A percentile compares a stretch with the other conserved stretches of the same genome.
These are phyloP conservation scores for Panicum hallii DNA, from an alignment of 202 grass and related monocot species.

Conservation along the genomic window DNA sequence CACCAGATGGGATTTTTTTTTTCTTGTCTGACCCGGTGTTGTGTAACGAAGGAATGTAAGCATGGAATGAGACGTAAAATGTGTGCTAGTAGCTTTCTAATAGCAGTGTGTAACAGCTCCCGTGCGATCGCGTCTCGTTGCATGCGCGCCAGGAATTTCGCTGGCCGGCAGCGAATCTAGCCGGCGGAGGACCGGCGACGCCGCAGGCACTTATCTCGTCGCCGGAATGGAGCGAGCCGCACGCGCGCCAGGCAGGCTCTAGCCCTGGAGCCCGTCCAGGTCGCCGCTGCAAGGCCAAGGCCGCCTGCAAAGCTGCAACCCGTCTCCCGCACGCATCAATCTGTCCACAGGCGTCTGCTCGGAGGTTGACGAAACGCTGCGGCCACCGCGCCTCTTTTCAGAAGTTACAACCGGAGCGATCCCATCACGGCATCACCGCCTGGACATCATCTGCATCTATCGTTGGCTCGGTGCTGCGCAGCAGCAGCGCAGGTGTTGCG, in stretches of 20 bases:
- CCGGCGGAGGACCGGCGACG: neutral
- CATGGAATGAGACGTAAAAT: neutral
- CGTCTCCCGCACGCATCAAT: constrained; percentile 42
- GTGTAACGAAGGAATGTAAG: constrained; percentile 6
- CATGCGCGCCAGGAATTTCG: constrained; percentile 24
- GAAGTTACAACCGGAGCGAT: constrained; percentile 12
- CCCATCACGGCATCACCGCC: constrained; percentile 16
- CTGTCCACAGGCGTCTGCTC: neutral
- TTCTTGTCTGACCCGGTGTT: neutral
- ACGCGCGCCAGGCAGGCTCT: neutral
- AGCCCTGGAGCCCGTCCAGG: constrained; percentile 1
- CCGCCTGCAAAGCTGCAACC: neutral
- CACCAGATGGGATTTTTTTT: neutral
- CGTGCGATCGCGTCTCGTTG: neutral
- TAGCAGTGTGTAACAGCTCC: neutral
- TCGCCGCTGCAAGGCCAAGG: neutral
- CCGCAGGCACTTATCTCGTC: constrained; percentile 46
- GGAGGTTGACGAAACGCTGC: neutral
- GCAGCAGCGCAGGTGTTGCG: neutral
- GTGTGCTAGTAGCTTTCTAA: neutral
- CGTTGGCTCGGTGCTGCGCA: neutral
- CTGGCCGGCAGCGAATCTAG: constrained; percentile 24
- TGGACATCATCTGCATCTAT: neutral
- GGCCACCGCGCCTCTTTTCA: neutral
- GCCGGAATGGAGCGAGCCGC: neutral